Base-by-base conservation (phyloP, 2,329 filamentous ascomycete species). In the Cyclaneusma minus region DNA sequence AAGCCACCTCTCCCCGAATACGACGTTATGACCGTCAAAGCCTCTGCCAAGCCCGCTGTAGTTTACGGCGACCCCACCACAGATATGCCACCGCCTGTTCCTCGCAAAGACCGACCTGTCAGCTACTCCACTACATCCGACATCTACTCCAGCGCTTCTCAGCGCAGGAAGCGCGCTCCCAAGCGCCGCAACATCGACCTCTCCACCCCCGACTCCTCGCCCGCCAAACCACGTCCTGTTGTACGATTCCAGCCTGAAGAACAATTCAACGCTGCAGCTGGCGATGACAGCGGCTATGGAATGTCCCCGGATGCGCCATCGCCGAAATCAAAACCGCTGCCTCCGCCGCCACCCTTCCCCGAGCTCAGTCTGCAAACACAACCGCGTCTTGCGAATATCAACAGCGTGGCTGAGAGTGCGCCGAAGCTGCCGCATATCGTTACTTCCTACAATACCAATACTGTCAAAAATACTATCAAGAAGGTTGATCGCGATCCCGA, bases 41-140 rank as follows among this genome's bases (percentile, higher is more conserved):
- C n/a, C n/a, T n/a, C n/a, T n/a, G 73, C 70, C 53, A 83, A 79
- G 41, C 65, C 73, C 13, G 55, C 69, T 15, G 66, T 72, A 25
- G 54, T 72, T 21, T 62, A 72, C 33, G 60, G 62, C 21, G 33
- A 47, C 10, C 53, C 56, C 3, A 15, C 18, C 16, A 14, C 36
- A 13, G n/a, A n/a, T n/a, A 60, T 52, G 35, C 65, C 70, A 33
- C 51, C 60, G 3, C 41, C 57, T 1, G 57, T 68, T 2, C 48
- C 70, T 16, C 64, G 65, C n/a, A 75, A 74, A 42, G 69, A 76
- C 36, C 53, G 64, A 8, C 50, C 50, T 3, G 40, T 50, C 2
- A 58, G 62, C 2, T 62, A 60, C 34, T 56, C 60, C 0, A 57
- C 64, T 9, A 60, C 62, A 11, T 72, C 64, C 36, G 71, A 76